Evolutionary conservation across 2,329 filamentous ascomycete species (phyloP), one percentile per base, ranked within the genome.

Genomic region (Aspergillus carbonarius): DNA sequence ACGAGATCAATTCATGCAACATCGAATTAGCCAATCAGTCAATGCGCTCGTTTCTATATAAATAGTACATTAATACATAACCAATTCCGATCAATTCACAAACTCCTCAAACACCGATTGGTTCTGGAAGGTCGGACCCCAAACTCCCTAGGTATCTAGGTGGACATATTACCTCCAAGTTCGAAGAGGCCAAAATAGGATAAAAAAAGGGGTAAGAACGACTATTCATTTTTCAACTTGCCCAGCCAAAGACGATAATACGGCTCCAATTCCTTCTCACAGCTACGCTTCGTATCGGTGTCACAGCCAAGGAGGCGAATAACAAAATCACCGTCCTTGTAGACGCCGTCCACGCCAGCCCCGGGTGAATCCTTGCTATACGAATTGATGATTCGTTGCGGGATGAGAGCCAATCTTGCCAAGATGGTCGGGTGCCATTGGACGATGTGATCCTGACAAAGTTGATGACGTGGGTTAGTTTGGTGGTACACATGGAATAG

Each of bases 351-450:
- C 34, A 67, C 63, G 6, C 67, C 65, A 8, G 74, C 72, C 17
- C 67, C 70, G 4, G 64, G 62, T 5, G 77, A 78, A 53, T 78
- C 75, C 46, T 73, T 72, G 61, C 82, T 87, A 75, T 97, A 98
- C 0, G 91, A 85, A 70, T 96, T 96, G 72, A 99, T 79, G 34
- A 83, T 81, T 53, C 88, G 85, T 76, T 99, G 95, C 2, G 93
- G 92, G n/a, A 99, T 82, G 20, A 99, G 82, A 1, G 90, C 93
- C 61, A 98, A 79, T 72, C 92, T 95, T 37, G 93, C 92, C 10
- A 99, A 84, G 46, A 99, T 89, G 0, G 95, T 99, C 27, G 93
- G 92, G 72, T 99, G 95, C 96, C 95, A 99, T 81, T 96, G 93
- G 34, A 91, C 86, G 65, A 93, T 89, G 72, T 95, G 91, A 76